Conservation (phyloP, 495 filamentous ascomycete genomes). For the Neurospora sp. region DNA sequence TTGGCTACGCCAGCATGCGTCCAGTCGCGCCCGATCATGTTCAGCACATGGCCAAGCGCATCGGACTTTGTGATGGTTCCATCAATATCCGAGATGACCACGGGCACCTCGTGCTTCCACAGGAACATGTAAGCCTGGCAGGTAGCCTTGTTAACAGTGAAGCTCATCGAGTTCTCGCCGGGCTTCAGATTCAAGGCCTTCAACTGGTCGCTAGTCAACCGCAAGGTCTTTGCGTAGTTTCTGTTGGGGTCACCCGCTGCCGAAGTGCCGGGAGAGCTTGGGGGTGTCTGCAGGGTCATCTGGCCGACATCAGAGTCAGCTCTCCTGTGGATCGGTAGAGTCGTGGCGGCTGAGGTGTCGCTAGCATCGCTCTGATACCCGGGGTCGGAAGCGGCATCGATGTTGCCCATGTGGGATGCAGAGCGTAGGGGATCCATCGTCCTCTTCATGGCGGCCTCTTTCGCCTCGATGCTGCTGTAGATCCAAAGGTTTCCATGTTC, state of each 20-base stretch:
- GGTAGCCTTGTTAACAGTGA: conserved; percentile 89
- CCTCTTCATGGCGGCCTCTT: conserved; percentile 54
- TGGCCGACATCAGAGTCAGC: conserved; percentile 63
- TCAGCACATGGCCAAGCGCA: conserved; percentile 92
- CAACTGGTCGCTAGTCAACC: conserved; percentile 92
- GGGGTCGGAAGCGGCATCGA: conserved; percentile 79
- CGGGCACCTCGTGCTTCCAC: conserved; percentile 80
- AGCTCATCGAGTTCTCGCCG: conserved; percentile 85
- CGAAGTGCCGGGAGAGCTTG: conserved; percentile 58
- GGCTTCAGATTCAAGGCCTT: conserved; percentile 75
- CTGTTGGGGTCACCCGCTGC: conserved; percentile 55
- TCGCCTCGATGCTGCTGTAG: conserved; percentile 94
- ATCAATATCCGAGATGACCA: conserved; percentile 98
- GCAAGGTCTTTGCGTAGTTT: conserved; percentile 93
- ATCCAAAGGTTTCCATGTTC: conserved; percentile 97
- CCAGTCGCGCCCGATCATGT: conserved; percentile 97
- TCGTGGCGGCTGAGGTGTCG: conserved; percentile 30
- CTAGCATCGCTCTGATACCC: conserved; percentile 80
- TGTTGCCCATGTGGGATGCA: conserved; percentile 40
- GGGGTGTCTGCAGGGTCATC: conserved; percentile 59
- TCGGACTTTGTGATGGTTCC: conserved; percentile 99
- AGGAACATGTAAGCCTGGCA: conserved; percentile 88
- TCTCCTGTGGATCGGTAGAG: conserved; percentile 30
- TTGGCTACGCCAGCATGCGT: conserved; percentile 95
- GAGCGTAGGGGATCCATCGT: conserved; percentile 32